Base-by-base conservation (phyloP, 2,329 filamentous ascomycete species). In the Polychaeton citri region DNA sequence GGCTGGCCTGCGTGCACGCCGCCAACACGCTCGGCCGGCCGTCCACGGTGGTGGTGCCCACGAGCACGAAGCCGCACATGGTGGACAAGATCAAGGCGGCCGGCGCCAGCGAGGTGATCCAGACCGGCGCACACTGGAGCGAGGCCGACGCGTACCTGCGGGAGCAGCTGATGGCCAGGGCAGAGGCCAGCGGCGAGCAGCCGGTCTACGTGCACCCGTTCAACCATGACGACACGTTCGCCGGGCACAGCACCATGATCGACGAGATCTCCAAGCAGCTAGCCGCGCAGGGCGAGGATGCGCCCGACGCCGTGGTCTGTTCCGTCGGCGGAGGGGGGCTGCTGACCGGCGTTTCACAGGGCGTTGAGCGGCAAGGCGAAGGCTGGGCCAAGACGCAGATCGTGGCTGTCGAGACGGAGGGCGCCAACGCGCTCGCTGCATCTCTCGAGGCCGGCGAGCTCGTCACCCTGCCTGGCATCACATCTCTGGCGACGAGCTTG, bases 301-400 rank as follows among this genome's bases (percentile, higher is more conserved):
- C 64, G 7, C 68, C 81, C 3, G 77, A 86, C 48, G 80, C 69
- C 3, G 66, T 93, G 9, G 70, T 90, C 31, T 88, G 81, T 58
- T 79, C 70, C 39, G 81, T 87, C 24, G 85, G 85, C 5, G 85
- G 85, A 7, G 85, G 85, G 12, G 84, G 85, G 0, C 61, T 92
- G 16, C 68, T 93, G 35, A 81, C 79, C 49, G 85, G 85, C 4
- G 61, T 93, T 38, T 73, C 82, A 59, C 66, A 77, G 52, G 82
- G 80, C 7, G 63, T 87, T 17, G 34, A 45, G 49, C 47, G 19
- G 51, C 13, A 17, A 10, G 30, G 30, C 12, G 12, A 16, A 10
- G 17, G 30, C 30, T 49, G 45, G 46, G 18, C 38, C 5, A 36
- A 41, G 16, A 66, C 45, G 36, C 61, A 66, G 15, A 69, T 92